phyloP scores from a whole-genome alignment of 495 filamentous ascomycete genomes.

The Neurospora tetrasperma region DNA sequence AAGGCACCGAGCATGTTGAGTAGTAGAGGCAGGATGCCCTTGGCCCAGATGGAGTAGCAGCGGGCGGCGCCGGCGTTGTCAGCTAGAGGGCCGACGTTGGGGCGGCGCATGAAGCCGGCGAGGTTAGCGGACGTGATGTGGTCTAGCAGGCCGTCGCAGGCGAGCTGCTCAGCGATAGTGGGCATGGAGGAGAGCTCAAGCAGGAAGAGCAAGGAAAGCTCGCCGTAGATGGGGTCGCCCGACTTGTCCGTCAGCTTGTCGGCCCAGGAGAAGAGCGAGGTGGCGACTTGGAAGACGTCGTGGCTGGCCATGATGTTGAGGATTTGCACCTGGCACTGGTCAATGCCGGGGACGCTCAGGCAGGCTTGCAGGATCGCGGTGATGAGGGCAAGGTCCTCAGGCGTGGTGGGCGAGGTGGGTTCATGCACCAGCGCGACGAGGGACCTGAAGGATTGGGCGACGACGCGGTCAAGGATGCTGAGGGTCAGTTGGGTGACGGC shows the following conservation, averaged over 20 bases:
- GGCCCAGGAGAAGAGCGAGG: conserved; percentile 88
- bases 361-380: conserved; percentile 81
- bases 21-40: conserved; percentile 78
- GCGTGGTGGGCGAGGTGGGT: conserved; percentile 32
- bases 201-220: conserved; percentile 76
- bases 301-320: conserved; percentile 52
- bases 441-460: conserved; percentile 72
- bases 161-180: conserved; percentile 78
- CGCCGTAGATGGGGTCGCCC: conserved; percentile 88
- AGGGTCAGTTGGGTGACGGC: conserved; percentile 46
- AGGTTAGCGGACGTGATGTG: conserved; percentile 70
- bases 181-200: conserved; percentile 76
- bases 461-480: conserved; percentile 62
- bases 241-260: conserved; percentile 57
- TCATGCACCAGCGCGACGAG: conserved; percentile 67
- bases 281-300: conserved; percentile 69
- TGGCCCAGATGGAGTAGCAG: conserved; percentile 77
- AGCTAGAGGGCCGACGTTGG: conserved; percentile 57
- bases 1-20: conserved; percentile 81
- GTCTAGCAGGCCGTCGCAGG: conserved; percentile 69
- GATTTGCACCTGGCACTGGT: conserved; percentile 51
- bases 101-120: conserved; percentile 55
- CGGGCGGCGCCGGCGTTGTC: conserved; percentile 44
- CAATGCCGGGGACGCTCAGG: conserved; percentile 59
- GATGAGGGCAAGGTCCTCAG: conserved; percentile 73